Conservation (phyloP, 805 yeast genomes). For the Isabelozyma heimii region DNA sequence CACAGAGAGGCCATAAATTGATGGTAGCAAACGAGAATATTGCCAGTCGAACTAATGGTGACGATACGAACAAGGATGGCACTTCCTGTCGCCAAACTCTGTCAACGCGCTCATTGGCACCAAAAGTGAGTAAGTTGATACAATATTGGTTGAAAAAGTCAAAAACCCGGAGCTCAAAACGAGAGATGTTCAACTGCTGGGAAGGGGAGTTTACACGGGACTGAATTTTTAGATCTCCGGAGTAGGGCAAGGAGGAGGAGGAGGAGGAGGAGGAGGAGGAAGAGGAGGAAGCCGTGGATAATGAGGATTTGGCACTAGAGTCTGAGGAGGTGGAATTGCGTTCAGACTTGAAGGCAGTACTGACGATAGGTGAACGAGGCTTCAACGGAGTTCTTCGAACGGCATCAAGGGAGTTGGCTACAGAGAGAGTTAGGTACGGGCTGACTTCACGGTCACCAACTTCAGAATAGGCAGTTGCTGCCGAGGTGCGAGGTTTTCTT, state of each 20-base stretch:
- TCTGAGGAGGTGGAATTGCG: not conserved
- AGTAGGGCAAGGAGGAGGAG: not conserved
- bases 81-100: conserved; percentile 23
- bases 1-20: conserved; percentile 22
- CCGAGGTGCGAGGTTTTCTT: not conserved
- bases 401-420: not conserved
- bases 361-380: not conserved
- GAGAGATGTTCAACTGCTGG: conserved; percentile 9
- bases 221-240: not conserved
- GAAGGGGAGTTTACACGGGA: not conserved
- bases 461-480: not conserved
- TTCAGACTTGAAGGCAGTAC: not conserved
- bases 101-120: conserved; percentile 16
- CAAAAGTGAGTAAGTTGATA: conserved; percentile 22
- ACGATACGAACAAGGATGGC: conserved; percentile 20
- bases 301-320: not conserved
- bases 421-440: not conserved
- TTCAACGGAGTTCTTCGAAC: not conserved
- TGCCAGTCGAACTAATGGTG: conserved; percentile 23
- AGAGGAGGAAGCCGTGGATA: not conserved
- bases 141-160: conserved; percentile 28
- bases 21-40: conserved; percentile 22
- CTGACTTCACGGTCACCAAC: not conserved
- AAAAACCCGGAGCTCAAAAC: conserved; percentile 22
- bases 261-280: not conserved